Evolutionary conservation across 108 stramenopile species (phyloP).

Genomic region (Pseudonitzschia multiseries): DNA sequence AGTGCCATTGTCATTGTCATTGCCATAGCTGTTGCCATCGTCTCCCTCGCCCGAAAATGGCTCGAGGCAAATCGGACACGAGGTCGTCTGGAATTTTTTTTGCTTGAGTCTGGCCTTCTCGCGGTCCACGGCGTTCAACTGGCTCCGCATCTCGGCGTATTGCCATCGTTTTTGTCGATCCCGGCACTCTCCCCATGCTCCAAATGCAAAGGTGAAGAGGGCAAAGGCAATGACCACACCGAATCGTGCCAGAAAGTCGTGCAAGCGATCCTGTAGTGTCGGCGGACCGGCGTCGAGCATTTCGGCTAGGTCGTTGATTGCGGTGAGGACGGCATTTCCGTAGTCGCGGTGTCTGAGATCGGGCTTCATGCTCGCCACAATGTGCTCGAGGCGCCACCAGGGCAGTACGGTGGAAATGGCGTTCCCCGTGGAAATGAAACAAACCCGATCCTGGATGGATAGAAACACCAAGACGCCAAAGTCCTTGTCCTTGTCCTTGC

Average conservation of each 20-base stretch:
- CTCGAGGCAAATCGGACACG: conserved; percentile 86
- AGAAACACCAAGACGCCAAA: conserved; percentile 81
- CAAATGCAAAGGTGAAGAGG: conserved; percentile 80
- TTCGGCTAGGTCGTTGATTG: conserved; percentile 59
- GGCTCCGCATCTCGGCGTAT: conserved; percentile 57
- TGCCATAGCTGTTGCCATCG: too few species aligned
- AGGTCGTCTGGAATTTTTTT: conserved; percentile 54
- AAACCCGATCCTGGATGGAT: conserved; percentile 77
- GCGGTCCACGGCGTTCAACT: conserved; percentile 63
- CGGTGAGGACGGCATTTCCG: conserved; percentile 61
- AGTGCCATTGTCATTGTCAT: too few species aligned
- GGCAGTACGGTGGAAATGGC: conserved; percentile 63
- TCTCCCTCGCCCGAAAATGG: conserved; percentile 38
- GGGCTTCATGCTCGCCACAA: conserved; percentile 79
- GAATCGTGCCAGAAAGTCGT: conserved; percentile 74
- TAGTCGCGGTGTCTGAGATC: conserved; percentile 62
- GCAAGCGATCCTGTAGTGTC: conserved; percentile 58
- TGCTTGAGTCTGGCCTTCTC: conserved; percentile 74
- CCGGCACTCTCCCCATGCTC: conserved; percentile 83
- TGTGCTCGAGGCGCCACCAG: conserved; percentile 84
- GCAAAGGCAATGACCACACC: conserved; percentile 83
- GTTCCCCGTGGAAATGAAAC: conserved; percentile 79
- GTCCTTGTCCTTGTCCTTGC: conserved; percentile 14
- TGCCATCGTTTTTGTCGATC: conserved; percentile 73
- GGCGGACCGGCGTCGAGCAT: conserved; percentile 78